Evolutionary conservation across 441 rosid genomes (phyloP).

Genomic region (Theobroma grandiflorum): DNA sequence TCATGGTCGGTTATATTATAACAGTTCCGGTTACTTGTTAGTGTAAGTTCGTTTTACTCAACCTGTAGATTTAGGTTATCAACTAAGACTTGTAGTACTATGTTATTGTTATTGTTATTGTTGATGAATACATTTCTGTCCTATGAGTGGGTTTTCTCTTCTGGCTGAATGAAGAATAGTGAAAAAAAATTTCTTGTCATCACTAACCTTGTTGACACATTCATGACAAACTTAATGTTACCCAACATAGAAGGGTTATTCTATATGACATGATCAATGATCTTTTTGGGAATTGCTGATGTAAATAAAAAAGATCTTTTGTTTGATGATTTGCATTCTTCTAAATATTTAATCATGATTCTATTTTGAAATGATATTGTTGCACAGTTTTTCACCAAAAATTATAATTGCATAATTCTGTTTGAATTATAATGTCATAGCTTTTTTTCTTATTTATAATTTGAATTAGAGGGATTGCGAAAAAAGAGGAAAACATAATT

Average conservation of each 20-base stretch:
- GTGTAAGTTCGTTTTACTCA: slow-evolving; percentile 65
- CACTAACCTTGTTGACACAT: background rate
- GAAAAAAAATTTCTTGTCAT: background rate
- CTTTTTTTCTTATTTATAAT: background rate
- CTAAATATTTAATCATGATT: background rate
- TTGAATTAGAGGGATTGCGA: background rate
- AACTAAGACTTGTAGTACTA: slow-evolving; percentile 12
- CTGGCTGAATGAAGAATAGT: slow-evolving; percentile 12
- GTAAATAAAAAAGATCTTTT: background rate
- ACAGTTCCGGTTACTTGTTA: slow-evolving; percentile 70
- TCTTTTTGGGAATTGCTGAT: slow-evolving; percentile 6
- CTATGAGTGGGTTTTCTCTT: background rate
- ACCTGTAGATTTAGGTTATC: slow-evolving; percentile 26
- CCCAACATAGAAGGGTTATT: background rate
- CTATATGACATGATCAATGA: background rate
- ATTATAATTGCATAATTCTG: background rate
- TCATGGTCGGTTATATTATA: slow-evolving; percentile 64
- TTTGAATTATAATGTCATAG: background rate
- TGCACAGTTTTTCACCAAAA: background rate
- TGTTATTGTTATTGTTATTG: background rate
- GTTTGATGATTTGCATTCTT: slow-evolving; percentile 1
- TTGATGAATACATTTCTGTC: slow-evolving; percentile 27
- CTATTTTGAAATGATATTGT: slow-evolving; percentile 1
- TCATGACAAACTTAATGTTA: background rate
- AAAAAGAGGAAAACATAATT: background rate